phyloP scores from a whole-genome alignment of 305 asterid species.

The Fraxinus dipetala region DNA sequence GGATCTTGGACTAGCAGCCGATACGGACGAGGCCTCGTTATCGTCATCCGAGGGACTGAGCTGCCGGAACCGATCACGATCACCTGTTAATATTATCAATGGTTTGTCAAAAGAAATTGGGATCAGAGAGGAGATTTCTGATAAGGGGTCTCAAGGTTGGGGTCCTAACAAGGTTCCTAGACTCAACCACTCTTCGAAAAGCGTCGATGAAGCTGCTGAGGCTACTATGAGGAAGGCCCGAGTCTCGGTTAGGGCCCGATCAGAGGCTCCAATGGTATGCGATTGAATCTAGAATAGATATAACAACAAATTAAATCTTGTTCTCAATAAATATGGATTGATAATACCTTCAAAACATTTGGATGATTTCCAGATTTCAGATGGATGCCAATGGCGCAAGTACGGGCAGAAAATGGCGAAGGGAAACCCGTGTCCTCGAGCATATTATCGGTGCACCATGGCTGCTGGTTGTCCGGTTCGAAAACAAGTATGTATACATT shows the following conservation, averaged over 20 bases:
- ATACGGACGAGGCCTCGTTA: constrained; percentile 41
- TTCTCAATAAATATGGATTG: not conserved
- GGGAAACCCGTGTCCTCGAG: constrained; percentile 96
- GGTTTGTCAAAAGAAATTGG: constrained; percentile 11
- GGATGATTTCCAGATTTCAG: constrained; percentile 50
- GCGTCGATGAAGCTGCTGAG: constrained; percentile 64
- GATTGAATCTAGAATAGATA: not conserved
- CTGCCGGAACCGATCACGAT: constrained; percentile 27
- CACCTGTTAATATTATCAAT: constrained; percentile 29
- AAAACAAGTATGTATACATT: constrained; percentile 57
- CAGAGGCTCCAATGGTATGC: constrained; percentile 82
- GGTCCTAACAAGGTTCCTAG: constrained; percentile 43
- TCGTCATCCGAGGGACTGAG: constrained; percentile 51
- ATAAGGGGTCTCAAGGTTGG: constrained; percentile 34
- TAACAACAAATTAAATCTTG: not conserved
- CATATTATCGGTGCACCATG: constrained; percentile 97
- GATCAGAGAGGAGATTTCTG: constrained; percentile 35
- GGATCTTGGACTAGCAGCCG: constrained; percentile 59
- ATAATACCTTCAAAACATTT: not conserved
- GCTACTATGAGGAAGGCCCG: constrained; percentile 91
- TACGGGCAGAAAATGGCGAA: constrained; percentile 96
- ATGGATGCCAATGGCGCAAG: constrained; percentile 98
- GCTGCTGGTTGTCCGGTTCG: constrained; percentile 91
- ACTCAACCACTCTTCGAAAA: constrained; percentile 30
- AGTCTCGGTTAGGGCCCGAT: constrained; percentile 83